These are phyloP conservation scores for Stephania japonica DNA, from an alignment of 164 flowering plant genomes.

Conservation along the genomic window DNA sequence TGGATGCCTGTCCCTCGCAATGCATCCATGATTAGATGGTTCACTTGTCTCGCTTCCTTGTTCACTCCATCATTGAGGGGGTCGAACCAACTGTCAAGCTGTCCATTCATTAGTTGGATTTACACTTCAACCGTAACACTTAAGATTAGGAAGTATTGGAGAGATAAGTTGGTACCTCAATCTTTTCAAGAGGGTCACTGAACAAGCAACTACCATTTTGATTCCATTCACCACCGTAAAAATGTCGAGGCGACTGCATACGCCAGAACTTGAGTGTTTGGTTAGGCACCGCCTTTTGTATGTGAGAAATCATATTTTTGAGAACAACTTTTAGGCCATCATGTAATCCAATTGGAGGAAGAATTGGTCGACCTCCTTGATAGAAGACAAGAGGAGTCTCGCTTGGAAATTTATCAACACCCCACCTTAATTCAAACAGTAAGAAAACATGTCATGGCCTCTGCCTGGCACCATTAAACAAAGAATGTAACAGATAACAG, in stretches of 20 bases:
- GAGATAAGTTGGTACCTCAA: conserved; percentile 40
- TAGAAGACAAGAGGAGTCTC: conserved; percentile 92
- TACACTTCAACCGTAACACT: background rate
- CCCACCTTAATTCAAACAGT: conserved; percentile 64
- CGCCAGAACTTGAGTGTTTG: conserved; percentile 85
- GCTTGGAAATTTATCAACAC: conserved; percentile 76
- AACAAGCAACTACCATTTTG: conserved; percentile 93
- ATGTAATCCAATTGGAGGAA: conserved; percentile 54
- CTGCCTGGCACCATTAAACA: background rate
- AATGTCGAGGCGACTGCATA: conserved; percentile 91
- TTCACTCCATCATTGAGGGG: conserved; percentile 81
- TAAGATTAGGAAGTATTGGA: background rate
- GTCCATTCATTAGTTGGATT: conserved; percentile 29
- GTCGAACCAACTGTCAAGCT: conserved; percentile 94
- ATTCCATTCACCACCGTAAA: conserved; percentile 96
- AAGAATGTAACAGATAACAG: background rate
- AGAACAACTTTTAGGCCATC: conserved; percentile 76
- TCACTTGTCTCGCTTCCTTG: conserved; percentile 76
- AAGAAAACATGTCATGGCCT: background rate
- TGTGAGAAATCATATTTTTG: conserved; percentile 56
- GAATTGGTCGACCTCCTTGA: conserved; percentile 48
- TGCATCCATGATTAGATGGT: conserved; percentile 45
- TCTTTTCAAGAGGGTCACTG: conserved; percentile 52
- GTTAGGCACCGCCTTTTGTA: conserved; percentile 51
- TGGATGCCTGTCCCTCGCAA: conserved; percentile 50